Evolutionary conservation across 352 stramenopile species (phyloP), one percentile per base, ranked within the genome.

Genomic region (Pythium rhizo-oryzae): DNA sequence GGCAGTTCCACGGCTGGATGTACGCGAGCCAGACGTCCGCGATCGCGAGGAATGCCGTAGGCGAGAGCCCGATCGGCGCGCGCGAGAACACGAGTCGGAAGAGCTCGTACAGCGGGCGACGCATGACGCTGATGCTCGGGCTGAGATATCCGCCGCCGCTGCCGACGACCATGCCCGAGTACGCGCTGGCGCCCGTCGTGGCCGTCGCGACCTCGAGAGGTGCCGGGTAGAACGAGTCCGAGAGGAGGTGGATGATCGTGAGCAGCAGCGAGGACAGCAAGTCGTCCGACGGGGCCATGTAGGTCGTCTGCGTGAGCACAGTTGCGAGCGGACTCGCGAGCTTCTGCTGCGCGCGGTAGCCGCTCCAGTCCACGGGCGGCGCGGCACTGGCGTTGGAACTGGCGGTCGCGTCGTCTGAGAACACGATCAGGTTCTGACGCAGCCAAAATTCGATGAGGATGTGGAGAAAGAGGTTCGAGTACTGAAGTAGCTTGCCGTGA

Each of bases 391-490:
- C 65, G 76, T 70, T 47, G 16, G 63, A 43, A 0, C 37, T n/a
- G 24, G 65, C 51, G 8, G 71, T 49, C 4, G 78, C 65, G n/a
- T 89, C 85, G 57, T 93, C 80, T 0, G 85, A 87, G 59, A 93
- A 94, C 62, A 87, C 77, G 56, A 96, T 93, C 56, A 93, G 79
- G 65, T 96, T 96, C 64, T 96, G 89, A n/a, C 83, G 84, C 51
- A 96, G 75, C 89, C 89, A 96, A 55, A 93, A 93, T 63, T 96
- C 89, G 23, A 96, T 94, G 46, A 95, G 60, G 44, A 92, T 86
- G 62, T 95, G 85, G 25, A 96, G 75, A 65, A 96, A 95, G 4
- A 94, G 74, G 67, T 88, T 93, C 35, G 85, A 86, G 62, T 88
- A 71, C 68, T 94, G 85, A 30, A 92, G 64, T 39, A 92, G 67